phyloP scores from a whole-genome alignment of 129 eudicot genomes.

The Chrysanthemum seticuspe region DNA sequence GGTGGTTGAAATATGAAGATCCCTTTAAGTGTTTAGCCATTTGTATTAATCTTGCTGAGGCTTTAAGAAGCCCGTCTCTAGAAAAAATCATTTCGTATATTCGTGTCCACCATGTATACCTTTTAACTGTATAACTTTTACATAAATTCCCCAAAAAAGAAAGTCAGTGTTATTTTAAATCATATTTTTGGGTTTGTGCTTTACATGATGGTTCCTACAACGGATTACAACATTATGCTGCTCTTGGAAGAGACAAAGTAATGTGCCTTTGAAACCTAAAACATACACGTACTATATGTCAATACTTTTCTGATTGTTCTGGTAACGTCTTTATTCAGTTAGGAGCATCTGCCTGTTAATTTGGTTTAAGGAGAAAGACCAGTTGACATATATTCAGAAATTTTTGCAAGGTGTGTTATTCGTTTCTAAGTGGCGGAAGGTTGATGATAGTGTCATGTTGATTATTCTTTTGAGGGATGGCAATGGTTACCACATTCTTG shows the following conservation, averaged over 20 bases:
- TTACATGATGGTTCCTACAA: conserved; percentile 94
- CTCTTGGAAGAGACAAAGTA: conserved; percentile 97
- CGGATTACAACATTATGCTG: conserved; percentile 98
- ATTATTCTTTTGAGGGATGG: neutral
- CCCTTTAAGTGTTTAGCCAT: conserved; percentile 97
- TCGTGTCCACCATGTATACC: conserved; percentile 82
- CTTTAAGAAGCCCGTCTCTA: conserved; percentile 77
- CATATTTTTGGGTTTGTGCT: conserved; percentile 21
- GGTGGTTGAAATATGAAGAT: conserved; percentile 97
- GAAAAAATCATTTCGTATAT: conserved; percentile 71
- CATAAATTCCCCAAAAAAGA: neutral
- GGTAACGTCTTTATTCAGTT: conserved; percentile 39
- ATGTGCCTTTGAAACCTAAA: conserved; percentile 10
- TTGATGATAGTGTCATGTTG: conserved; percentile 12
- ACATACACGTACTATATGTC: neutral
- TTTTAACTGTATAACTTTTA: neutral
- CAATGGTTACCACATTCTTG: neutral
- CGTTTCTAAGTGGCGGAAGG: neutral
- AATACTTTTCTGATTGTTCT: conserved; percentile 5
- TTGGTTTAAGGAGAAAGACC: conserved; percentile 90
- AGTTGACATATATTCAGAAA: conserved; percentile 93
- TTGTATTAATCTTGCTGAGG: conserved; percentile 85
- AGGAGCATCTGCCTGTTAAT: conserved; percentile 90
- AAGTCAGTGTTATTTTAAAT: neutral
- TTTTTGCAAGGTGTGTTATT: conserved; percentile 76